phyloP scores from a whole-genome alignment of 2,329 filamentous ascomycete genomes.

The Fusarium sambucinum region DNA sequence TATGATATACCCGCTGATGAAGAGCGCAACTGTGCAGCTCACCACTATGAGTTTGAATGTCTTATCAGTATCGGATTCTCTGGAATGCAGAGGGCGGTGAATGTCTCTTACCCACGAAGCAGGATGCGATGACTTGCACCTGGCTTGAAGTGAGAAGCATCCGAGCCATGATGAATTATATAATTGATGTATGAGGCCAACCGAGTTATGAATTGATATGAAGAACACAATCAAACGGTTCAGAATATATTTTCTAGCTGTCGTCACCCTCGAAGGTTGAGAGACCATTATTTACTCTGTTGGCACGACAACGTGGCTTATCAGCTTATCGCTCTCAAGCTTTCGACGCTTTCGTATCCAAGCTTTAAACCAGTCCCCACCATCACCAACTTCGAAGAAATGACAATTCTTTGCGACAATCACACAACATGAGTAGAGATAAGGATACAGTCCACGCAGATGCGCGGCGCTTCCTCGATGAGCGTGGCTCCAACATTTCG shows the following conservation, averaged over 20 bases:
- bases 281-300: slow-evolving; percentile 48
- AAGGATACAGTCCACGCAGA: slow-evolving; percentile 78
- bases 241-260: slow-evolving; percentile 11
- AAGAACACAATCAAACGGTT: background rate
- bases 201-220: background rate
- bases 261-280: slow-evolving; percentile 34
- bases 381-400: slow-evolving; percentile 30
- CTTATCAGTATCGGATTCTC: slow-evolving; percentile 18
- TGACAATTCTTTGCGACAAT: slow-evolving; percentile 14
- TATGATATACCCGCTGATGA: slow-evolving; percentile 86
- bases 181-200: background rate
- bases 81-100: slow-evolving; percentile 37
- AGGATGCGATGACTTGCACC: slow-evolving; percentile 76
- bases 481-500: slow-evolving; percentile 81
- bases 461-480: slow-evolving; percentile 85
- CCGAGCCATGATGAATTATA: slow-evolving; percentile 48
- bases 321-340: slow-evolving; percentile 42
- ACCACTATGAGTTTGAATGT: slow-evolving; percentile 64
- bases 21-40: slow-evolving; percentile 83
- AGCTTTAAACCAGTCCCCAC: slow-evolving; percentile 25
- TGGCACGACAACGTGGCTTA: slow-evolving; percentile 62
- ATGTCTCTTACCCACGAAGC: slow-evolving; percentile 68
- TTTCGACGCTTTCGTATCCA: slow-evolving; percentile 39
- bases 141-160: slow-evolving; percentile 77
- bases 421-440: slow-evolving; percentile 54